Conservation (phyloP, 2,329 filamentous ascomycete genomes). For the Epichloe gansuensis region DNA sequence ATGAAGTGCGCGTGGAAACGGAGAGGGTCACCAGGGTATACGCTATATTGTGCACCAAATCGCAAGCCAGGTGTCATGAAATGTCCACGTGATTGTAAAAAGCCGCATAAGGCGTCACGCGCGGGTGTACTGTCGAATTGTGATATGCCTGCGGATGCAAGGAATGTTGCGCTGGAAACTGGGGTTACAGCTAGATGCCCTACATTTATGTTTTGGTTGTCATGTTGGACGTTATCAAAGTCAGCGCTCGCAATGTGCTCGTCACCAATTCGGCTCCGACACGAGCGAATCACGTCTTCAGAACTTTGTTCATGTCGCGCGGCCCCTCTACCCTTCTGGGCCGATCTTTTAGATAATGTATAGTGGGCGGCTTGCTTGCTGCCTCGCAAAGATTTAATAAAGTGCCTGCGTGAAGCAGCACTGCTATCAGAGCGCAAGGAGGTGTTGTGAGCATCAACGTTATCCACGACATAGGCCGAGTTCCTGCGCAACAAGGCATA, state of each 20-base stretch:
- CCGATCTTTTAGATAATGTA: constrained; percentile 27
- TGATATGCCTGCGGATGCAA: constrained; percentile 10
- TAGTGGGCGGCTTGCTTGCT: constrained; percentile 30
- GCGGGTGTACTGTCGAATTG: constrained; percentile 9
- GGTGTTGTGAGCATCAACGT: constrained; percentile 55
- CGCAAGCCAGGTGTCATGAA: constrained; percentile 85
- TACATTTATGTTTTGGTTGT: not conserved
- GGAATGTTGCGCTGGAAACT: constrained; percentile 22
- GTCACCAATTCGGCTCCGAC: not conserved
- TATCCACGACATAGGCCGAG: constrained; percentile 71
- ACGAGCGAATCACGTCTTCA: not conserved
- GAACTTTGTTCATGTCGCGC: constrained; percentile 8
- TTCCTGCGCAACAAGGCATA: constrained; percentile 65
- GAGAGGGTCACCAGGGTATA: constrained; percentile 89
- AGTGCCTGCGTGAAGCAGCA: constrained; percentile 45
- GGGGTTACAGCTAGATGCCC: constrained; percentile 16
- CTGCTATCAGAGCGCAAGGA: constrained; percentile 45
- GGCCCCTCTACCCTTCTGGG: constrained; percentile 20
- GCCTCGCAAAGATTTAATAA: constrained; percentile 44
- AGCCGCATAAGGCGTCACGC: constrained; percentile 53
- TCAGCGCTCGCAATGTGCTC: not conserved
- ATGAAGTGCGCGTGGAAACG: constrained; percentile 94
- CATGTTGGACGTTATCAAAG: not conserved
- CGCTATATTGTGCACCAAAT: constrained; percentile 88
- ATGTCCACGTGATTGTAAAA: constrained; percentile 68